Base-by-base conservation (phyloP, 176 grass and related monocot species). In the Lolium perenne region DNA sequence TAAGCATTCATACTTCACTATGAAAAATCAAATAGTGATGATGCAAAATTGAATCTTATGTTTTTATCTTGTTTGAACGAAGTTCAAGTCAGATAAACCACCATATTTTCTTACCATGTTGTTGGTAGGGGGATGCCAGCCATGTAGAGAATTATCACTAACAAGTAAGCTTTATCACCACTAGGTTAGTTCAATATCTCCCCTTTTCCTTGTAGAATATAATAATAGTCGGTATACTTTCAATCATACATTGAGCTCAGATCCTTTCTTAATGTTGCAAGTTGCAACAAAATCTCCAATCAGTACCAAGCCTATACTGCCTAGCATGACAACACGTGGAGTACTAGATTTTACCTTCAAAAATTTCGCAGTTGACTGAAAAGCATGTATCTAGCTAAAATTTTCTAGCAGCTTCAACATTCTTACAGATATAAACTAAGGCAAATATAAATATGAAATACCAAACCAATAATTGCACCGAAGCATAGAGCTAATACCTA, bases 401-500 rank as follows among this genome's bases (percentile, higher is more conserved):
- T 56, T 53, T 53, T 82, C 79, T 86, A 16, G 49, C 43, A 51
- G 25, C 20, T 55, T 45, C 63, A 71, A 12, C 32, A 55, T 41
- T 17, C 2, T 51, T 82, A 61, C 16, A 46, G 43, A 15, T 57
- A 51, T 57, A 51, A 76, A 60, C 59, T 25, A 46, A 79, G 20
- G 35, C 15, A 66, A 53, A 74, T 78, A 20, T 68, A 66, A 53
- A 74, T 78, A 20, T 68, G 32, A 65, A 57, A 10, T 6, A 75
- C 60, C 6, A 13, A 62, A 23, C 71, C 10, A 61, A 67, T 63
- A 66, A 48, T 59, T 76, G 69, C 76, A 84, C 38, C 61, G 76
- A 82, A 74, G 38, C 22, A 13, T 84, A 72, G 46, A 67, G 14
- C 47, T 71, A 50, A 84, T 93, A 95, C 93, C 93, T 92, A 66